Conservation (phyloP, 345 rosid species). For the Salix koriyanagi region DNA sequence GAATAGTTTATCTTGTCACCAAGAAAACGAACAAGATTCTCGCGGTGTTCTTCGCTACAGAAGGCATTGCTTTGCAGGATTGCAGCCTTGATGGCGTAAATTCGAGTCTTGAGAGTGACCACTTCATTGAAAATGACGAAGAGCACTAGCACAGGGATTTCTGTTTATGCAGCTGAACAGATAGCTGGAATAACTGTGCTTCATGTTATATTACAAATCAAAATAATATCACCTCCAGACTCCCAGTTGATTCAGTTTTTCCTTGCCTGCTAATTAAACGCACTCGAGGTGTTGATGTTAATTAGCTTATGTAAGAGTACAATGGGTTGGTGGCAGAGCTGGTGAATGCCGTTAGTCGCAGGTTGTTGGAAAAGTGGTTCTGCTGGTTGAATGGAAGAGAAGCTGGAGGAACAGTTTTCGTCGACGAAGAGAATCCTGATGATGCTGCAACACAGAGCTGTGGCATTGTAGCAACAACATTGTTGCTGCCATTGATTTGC, state of each 20-base stretch:
- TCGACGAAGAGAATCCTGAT: constrained; percentile 35
- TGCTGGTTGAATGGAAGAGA: constrained; percentile 7
- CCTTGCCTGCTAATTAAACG: neutral
- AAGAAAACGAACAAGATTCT: neutral
- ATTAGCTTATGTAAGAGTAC: neutral
- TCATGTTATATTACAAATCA: neutral
- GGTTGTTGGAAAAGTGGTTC: constrained; percentile 15
- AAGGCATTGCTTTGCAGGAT: neutral
- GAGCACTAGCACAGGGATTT: neutral
- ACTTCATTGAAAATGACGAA: neutral
- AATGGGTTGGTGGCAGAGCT: neutral
- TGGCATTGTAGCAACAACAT: constrained; percentile 20
- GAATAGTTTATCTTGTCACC: neutral
- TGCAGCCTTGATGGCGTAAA: no score
- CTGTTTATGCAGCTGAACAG: neutral
- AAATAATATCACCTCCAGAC: neutral
- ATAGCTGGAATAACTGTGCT: neutral
- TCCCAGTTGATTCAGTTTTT: neutral
- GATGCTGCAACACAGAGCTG: constrained; percentile 35
- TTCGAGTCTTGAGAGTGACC: neutral
- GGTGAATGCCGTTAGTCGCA: neutral
- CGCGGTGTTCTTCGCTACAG: no score
- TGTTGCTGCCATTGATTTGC: constrained; percentile 29
- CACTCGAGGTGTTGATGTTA: neutral
- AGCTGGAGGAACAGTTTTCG: constrained; percentile 12